Conservation (phyloP, 257 asterid genomes). For the Misopates orontium region DNA sequence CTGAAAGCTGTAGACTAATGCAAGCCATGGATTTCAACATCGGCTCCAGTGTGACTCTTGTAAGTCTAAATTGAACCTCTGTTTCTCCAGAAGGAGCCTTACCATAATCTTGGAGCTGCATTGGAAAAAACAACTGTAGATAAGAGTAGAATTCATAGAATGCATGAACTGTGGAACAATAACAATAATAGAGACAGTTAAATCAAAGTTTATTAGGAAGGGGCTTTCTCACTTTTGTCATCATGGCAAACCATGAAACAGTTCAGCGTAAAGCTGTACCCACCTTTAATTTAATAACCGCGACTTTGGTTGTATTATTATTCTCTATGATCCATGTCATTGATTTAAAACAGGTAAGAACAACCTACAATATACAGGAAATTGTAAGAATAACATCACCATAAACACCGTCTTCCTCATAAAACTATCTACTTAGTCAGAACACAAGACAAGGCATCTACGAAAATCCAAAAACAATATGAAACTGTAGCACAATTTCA, state of each 20-base stretch:
- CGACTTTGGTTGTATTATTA: constrained; percentile 55
- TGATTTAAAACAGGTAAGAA: constrained; percentile 72
- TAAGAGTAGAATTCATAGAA: constrained; percentile 28
- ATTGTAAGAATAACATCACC: constrained; percentile 18
- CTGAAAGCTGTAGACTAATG: constrained; percentile 71
- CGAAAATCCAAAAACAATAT: constrained; percentile 8
- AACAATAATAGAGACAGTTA: not conserved
- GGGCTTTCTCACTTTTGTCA: constrained; percentile 12
- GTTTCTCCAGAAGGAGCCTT: constrained; percentile 68
- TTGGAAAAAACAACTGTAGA: constrained; percentile 34
- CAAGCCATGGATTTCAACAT: constrained; percentile 79
- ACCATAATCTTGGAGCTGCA: constrained; percentile 79
- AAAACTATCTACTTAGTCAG: constrained; percentile 1
- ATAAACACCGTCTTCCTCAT: constrained; percentile 5
- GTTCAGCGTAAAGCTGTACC: constrained; percentile 23
- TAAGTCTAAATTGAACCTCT: constrained; percentile 75
- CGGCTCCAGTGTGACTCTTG: constrained; percentile 71
- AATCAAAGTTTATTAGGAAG: constrained; percentile 21
- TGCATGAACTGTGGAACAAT: not conserved
- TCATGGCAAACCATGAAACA: constrained; percentile 17
- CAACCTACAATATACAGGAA: constrained; percentile 47
- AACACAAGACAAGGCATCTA: not conserved
- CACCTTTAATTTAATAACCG: constrained; percentile 75
- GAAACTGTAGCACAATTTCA: constrained; percentile 4
- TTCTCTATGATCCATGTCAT: constrained; percentile 71